Percentiles rank a stretch among this genome's conserved stretches.
phyloP scores from a whole-genome alignment of 495 filamentous ascomycete genomes.

The Penicillium egyptiacum region DNA sequence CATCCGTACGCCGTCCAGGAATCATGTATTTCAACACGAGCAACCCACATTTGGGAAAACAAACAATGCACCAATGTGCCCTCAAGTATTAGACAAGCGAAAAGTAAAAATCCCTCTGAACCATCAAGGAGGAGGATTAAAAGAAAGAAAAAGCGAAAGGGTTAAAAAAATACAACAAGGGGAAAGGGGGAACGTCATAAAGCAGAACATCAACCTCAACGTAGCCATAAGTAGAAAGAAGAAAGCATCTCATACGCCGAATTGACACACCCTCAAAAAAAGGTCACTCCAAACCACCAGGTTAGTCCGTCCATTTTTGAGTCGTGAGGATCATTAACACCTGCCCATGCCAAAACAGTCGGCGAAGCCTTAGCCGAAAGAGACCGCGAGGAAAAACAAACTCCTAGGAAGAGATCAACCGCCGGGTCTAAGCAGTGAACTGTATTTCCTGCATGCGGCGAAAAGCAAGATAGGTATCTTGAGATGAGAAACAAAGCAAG shows the following conservation, averaged over 20 bases:
- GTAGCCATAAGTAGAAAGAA: constrained; percentile 18
- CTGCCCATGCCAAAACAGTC: constrained; percentile 43
- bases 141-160: constrained; percentile 7
- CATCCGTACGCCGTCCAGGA: constrained; percentile 31
- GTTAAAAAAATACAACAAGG: constrained; percentile 24
- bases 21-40: constrained; percentile 32
- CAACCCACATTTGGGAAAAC: constrained; percentile 21
- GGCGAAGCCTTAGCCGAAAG: constrained; percentile 28
- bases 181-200: constrained; percentile 27
- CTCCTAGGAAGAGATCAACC: constrained; percentile 15
- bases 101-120: constrained; percentile 22
- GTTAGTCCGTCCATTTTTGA: constrained; percentile 41
- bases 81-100: constrained; percentile 38
- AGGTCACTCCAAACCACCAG: constrained; percentile 33
- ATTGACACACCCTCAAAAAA: constrained; percentile 33
- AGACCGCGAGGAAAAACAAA: constrained; percentile 17
- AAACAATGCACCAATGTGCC: constrained; percentile 27
- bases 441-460: constrained; percentile 12
- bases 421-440: constrained; percentile 26
- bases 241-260: constrained; percentile 33
- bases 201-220: constrained; percentile 31
- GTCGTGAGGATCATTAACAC: constrained; percentile 48
- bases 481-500: constrained; percentile 12
- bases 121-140: constrained; percentile 22
- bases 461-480: constrained; percentile 4